A percentile compares a stretch with the other conserved stretches of the same genome.
phyloP scores from a whole-genome alignment of 2,329 filamentous ascomycete genomes.

The Cercospora citrullina region DNA sequence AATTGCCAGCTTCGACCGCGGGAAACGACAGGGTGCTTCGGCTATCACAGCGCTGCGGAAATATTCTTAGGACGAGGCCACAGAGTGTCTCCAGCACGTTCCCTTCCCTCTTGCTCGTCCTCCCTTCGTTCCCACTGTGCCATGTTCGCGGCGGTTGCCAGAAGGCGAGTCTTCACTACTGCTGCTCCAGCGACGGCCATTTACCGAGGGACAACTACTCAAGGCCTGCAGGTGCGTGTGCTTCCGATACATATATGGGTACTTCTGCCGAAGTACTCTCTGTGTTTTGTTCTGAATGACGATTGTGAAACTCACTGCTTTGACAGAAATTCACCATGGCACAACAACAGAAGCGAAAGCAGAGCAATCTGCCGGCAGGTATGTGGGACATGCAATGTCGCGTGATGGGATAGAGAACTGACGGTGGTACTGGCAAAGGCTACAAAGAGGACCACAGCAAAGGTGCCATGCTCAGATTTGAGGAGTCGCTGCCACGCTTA shows the following conservation, averaged over 20 bases:
- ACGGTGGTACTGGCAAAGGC: slow-evolving; percentile 49
- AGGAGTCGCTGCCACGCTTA: slow-evolving; percentile 78
- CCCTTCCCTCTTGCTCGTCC: slow-evolving; percentile 7
- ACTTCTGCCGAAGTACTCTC: slow-evolving; percentile 1
- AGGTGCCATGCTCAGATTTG: slow-evolving; percentile 78
- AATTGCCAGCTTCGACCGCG: slow-evolving; percentile 16
- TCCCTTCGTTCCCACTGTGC: slow-evolving; percentile 2
- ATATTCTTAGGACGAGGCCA: slow-evolving; percentile 8
- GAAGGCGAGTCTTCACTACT: slow-evolving; percentile 27
- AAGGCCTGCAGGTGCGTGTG: slow-evolving; percentile 16
- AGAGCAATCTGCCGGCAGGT: slow-evolving; percentile 51
- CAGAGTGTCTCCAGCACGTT: slow-evolving; percentile 1
- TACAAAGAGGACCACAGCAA: slow-evolving; percentile 79
- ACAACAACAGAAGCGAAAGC: slow-evolving; percentile 42
- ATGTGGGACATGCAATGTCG: slow-evolving; percentile 26
- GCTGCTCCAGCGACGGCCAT: slow-evolving; percentile 21
- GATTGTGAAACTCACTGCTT: neutral
- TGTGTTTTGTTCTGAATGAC: neutral
- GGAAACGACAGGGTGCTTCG: slow-evolving; percentile 15
- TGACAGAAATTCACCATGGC: slow-evolving; percentile 35
- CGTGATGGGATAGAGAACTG: neutral
- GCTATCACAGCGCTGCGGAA: slow-evolving; percentile 7
- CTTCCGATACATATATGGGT: neutral
- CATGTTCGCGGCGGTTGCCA: slow-evolving; percentile 33
- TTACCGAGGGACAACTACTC: slow-evolving; percentile 31